Conservation (phyloP, 1,284 basidiomycete genomes). For the Kwoniella shivajii region DNA sequence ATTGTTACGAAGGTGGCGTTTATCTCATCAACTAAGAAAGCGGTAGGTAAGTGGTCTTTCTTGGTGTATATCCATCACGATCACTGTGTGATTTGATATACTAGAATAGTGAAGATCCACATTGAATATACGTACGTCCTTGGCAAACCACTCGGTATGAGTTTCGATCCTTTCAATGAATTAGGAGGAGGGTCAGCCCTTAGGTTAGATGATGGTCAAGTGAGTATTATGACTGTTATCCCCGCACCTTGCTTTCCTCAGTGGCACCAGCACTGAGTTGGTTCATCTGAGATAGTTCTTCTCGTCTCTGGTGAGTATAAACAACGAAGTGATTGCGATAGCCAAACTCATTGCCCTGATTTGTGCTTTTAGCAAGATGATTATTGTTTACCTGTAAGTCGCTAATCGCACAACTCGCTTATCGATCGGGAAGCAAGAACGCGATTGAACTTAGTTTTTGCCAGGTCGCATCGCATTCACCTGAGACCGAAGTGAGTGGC, state of each 20-base stretch:
- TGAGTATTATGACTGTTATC: background rate
- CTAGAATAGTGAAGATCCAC: no score
- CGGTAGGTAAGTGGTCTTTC: no score
- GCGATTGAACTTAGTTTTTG: background rate
- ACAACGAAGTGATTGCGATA: no score
- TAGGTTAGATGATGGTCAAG: slow-evolving; percentile 8
- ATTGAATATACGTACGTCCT: no score
- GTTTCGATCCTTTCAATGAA: slow-evolving; percentile 9
- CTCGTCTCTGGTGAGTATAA: slow-evolving; percentile 3
- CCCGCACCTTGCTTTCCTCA: background rate
- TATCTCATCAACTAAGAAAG: no score
- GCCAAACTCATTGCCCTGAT: no score
- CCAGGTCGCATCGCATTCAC: slow-evolving; percentile 10
- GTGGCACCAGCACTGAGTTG: background rate
- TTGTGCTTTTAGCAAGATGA: slow-evolving; percentile 12
- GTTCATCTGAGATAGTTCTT: background rate
- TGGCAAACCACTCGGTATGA: no score
- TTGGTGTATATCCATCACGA: no score
- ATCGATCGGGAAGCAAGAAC: background rate
- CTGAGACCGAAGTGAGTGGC: slow-evolving; percentile 4
- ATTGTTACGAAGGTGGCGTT: no score
- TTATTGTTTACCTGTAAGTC: slow-evolving; percentile 8
- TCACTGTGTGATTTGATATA: no score
- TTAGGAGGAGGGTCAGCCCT: slow-evolving; percentile 6
- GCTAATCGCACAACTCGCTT: no score